A percentile compares a stretch with the other conserved stretches of the same genome.
Evolutionary conservation across 1,284 basidiomycete genomes (phyloP).

Genomic region (Trichosporon sp.): DNA sequence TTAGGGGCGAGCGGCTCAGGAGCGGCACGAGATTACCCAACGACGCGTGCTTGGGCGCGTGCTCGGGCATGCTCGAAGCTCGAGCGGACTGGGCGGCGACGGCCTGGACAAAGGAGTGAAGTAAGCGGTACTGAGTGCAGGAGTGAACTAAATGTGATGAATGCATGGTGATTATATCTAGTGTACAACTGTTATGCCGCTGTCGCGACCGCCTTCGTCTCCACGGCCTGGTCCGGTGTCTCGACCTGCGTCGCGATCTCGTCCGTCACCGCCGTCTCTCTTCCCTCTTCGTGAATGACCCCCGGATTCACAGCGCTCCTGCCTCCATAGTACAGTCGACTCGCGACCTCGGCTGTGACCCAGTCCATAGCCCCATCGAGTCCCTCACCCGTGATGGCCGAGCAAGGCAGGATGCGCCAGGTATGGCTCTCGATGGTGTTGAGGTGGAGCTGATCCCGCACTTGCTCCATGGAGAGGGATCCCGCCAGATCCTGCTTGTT

Average conservation of each 20-base stretch:
- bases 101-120: too few relatives aligned
- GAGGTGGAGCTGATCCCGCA: constrained; percentile 78
- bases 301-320: background rate
- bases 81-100: too few relatives aligned
- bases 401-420: constrained; percentile 90
- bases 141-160: background rate
- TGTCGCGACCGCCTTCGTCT: background rate
- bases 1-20: background rate
- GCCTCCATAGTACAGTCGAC: constrained; percentile 58
- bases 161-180: constrained; percentile 7
- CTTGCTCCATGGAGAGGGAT: constrained; percentile 78
- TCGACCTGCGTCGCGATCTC: constrained; percentile 5
- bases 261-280: background rate
- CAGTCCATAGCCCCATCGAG: constrained; percentile 85
- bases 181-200: background rate
- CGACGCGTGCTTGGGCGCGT: too few relatives aligned
- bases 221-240: background rate
- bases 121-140: too few relatives aligned
- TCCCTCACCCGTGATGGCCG: constrained; percentile 85
- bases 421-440: constrained; percentile 77
- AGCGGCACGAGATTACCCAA: too few relatives aligned
- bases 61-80: too few relatives aligned
- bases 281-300: background rate
- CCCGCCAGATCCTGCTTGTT: constrained; percentile 97
- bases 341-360: constrained; percentile 89